Conservation (phyloP, 805 yeast genomes). For the Kuraishia ogatae region DNA sequence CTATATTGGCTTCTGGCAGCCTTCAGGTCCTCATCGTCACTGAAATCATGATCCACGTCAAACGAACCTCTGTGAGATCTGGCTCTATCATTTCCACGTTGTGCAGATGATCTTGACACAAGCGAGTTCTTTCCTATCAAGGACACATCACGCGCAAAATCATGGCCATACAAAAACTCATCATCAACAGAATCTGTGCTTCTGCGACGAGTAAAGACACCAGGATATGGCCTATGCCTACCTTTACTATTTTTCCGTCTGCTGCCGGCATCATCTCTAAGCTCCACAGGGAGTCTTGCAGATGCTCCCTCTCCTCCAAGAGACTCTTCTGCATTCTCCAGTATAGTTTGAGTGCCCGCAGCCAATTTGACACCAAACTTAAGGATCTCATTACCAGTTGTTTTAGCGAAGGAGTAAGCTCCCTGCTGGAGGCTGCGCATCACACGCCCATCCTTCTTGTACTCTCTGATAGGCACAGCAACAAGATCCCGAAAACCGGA, state of each 20-base stretch:
- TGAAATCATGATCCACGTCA: constrained; percentile 25
- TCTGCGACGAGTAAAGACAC: background rate
- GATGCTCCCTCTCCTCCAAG: constrained; percentile 68
- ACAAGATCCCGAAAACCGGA: constrained; percentile 69
- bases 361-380: constrained; percentile 80
- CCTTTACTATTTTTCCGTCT: background rate
- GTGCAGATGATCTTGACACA: background rate
- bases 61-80: constrained; percentile 4
- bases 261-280: background rate
- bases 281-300: constrained; percentile 24
- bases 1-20: background rate
- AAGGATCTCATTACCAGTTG: constrained; percentile 72
- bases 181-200: constrained; percentile 1
- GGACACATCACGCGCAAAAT: background rate
- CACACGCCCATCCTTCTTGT: constrained; percentile 62
- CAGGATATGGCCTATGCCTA: background rate
- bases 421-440: constrained; percentile 70
- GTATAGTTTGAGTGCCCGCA: constrained; percentile 75
- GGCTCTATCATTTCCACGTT: background rate
- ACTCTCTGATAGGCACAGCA: constrained; percentile 66
- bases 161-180: constrained; percentile 5
- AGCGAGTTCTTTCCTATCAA: background rate
- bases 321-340: constrained; percentile 73
- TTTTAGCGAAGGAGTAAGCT: constrained; percentile 60
- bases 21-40: constrained; percentile 10